Base-by-base conservation (phyloP, 179 eudicot species). In the Corrigiola litoralis region DNA sequence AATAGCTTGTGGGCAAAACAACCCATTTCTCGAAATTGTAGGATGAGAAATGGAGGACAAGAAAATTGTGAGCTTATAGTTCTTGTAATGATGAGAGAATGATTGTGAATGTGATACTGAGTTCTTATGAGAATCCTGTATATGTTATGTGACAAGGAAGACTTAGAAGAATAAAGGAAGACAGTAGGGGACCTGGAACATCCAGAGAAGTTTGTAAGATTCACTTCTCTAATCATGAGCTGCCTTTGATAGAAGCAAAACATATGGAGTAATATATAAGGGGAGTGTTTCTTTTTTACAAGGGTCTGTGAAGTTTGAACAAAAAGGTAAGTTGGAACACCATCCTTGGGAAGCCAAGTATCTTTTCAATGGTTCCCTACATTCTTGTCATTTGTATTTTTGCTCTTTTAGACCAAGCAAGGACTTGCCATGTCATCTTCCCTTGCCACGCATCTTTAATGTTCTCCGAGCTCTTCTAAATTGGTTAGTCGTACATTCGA, bases 341-440 rank as follows among this genome's bases (percentile, higher is more conserved):
- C 52, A 76, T 72, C 69, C 77, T 77, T 77, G 73, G 77, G 74
- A 77, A 72, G 80, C 69, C 48, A 77, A 77, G 80, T 52, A 77
- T 77, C 80, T 72, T 77, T 77, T 58, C 68, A 64, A 72, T 77
- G 51, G 77, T 77, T 72, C 80, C 77, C 80, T 72, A 72, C 74
- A 72, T 72, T 77, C 80, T 74, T 68, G 52, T 77, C 76, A 76
- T 71, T 76, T 67, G 62, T 67, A 57, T 38, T 70, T n/a, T 75
- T 72, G 58, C 80, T 63, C 74, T 68, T 76, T 77, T 69, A 42
- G 74, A 64, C 74, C 70, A 69, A 62, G 16, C 69, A 62, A 62
- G 44, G 46, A 54, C 47, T 50, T 28, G 23, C n/a, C 62, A 40
- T 66, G 17, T 66, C 62, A 28, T 27, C 27, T 25, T 17, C 47